Conservation (phyloP, 2,329 filamentous ascomycete genomes). For the Hypoxylon sp. region DNA sequence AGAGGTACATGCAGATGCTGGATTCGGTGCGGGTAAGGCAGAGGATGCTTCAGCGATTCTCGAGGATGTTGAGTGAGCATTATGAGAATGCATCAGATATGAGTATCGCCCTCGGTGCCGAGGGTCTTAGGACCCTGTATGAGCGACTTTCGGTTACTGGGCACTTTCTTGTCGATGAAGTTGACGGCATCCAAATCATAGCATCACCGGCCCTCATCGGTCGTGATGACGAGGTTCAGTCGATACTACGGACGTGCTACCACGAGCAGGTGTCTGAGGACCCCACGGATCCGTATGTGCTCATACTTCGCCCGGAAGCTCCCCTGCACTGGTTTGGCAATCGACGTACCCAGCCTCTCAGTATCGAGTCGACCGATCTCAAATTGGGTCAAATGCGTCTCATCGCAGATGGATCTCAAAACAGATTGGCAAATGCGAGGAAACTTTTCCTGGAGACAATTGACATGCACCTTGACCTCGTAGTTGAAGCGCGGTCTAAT, state of each 20-base stretch:
- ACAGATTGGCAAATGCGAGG: conserved; percentile 82
- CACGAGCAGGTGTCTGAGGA: conserved; percentile 74
- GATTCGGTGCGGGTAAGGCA: conserved; percentile 97
- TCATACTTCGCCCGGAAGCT: conserved; percentile 86
- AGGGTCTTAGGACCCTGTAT: conserved; percentile 80
- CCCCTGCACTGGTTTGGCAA: conserved; percentile 85
- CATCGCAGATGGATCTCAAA: conserved; percentile 87
- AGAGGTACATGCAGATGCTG: conserved; percentile 93
- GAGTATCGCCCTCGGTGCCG: conserved; percentile 79
- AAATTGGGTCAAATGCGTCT: conserved; percentile 88
- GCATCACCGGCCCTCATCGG: conserved; percentile 83
- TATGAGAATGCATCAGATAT: conserved; percentile 98
- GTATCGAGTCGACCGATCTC: conserved; percentile 85
- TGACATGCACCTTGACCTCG: conserved; percentile 85
- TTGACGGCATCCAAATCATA: conserved; percentile 83
- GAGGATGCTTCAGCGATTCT: conserved; percentile 96
- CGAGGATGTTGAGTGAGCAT: conserved; percentile 86
- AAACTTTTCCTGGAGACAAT: conserved; percentile 81
- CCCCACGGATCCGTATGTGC: conserved; percentile 81
- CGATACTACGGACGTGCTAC: conserved; percentile 79
- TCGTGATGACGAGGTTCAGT: conserved; percentile 83
- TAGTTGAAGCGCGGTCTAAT: conserved; percentile 93
- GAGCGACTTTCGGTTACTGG: conserved; percentile 84
- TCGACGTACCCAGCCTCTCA: conserved; percentile 76
- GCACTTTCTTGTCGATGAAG: conserved; percentile 88